Evolutionary conservation across 192 early-diverging fungal genomes (phyloP).

Genomic region (Mortierella claussenii): DNA sequence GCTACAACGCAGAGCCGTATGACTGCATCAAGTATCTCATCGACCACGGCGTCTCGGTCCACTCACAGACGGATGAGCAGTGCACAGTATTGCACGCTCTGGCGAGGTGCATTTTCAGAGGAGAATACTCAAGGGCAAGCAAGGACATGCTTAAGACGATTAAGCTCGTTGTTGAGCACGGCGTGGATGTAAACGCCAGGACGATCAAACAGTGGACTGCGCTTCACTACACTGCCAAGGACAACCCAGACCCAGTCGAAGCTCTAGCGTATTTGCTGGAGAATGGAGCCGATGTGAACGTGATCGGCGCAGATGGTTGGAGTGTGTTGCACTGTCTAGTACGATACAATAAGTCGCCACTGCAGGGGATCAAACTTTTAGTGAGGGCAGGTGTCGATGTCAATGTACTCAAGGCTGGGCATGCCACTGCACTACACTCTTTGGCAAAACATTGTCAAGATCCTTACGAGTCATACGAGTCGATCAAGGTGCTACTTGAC

Average conservation of each 20-base stretch:
- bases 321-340: constrained; percentile 63
- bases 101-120: constrained; percentile 48
- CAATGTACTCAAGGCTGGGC: constrained; percentile 47
- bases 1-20: constrained; percentile 56
- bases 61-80: constrained; percentile 69
- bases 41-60: constrained; percentile 64
- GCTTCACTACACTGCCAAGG: constrained; percentile 57
- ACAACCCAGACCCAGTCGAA: constrained; percentile 60
- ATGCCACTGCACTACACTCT: constrained; percentile 46
- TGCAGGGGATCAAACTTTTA: constrained; percentile 57
- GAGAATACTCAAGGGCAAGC: constrained; percentile 43
- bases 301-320: constrained; percentile 69
- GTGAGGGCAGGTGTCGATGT: constrained; percentile 53
- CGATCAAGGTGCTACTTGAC: constrained; percentile 53
- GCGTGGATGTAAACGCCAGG: constrained; percentile 66
- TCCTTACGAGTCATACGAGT: constrained; percentile 45
- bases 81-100: constrained; percentile 78
- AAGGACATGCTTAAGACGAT: constrained; percentile 55
- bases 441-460: constrained; percentile 50
- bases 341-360: constrained; percentile 60
- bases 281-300: constrained; percentile 72
- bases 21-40: constrained; percentile 59
- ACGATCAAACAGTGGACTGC: constrained; percentile 60
- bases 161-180: constrained; percentile 59
- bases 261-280: constrained; percentile 58